Percentiles rank a stretch among this genome's conserved stretches.
Conservation (phyloP, 495 filamentous ascomycete species). For the Pseudoneurospora amorphoporcata region DNA sequence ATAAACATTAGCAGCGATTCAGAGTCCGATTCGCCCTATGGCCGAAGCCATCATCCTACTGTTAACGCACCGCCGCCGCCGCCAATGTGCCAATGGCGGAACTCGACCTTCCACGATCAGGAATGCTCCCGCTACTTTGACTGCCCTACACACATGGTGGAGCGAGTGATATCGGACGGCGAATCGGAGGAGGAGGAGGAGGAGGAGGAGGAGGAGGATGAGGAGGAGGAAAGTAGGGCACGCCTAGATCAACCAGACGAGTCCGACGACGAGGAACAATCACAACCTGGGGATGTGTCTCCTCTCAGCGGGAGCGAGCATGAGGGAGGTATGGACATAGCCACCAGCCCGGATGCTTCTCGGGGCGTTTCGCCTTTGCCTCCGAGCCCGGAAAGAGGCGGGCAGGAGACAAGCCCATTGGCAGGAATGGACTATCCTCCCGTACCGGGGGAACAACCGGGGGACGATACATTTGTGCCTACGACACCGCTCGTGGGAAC, state of each 20-base stretch:
- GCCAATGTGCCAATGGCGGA: conserved; percentile 24
- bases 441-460: neutral
- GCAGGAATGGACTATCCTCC: neutral
- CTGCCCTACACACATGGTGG: conserved; percentile 30
- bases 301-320: conserved; percentile 5
- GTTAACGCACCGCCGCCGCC: neutral
- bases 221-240: neutral
- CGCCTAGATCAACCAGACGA: neutral
- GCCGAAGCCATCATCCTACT: neutral
- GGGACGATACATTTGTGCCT: neutral
- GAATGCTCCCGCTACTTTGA: conserved; percentile 36
- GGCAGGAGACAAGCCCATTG: neutral
- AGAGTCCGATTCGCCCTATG: conserved; percentile 3
- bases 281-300: conserved; percentile 6
- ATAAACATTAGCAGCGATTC: conserved; percentile 8
- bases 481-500: neutral
- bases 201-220: neutral
- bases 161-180: conserved; percentile 16
- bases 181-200: conserved; percentile 1
- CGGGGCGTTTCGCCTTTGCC: neutral
- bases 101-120: conserved; percentile 20
- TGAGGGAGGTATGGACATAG: neutral
- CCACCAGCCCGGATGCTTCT: neutral
- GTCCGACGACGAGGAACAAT: neutral
- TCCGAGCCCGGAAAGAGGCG: neutral